Percentiles rank a stretch among this genome's conserved stretches.
phyloP scores from a whole-genome alignment of 495 filamentous ascomycete genomes.

The Parathielavia appendiculata region DNA sequence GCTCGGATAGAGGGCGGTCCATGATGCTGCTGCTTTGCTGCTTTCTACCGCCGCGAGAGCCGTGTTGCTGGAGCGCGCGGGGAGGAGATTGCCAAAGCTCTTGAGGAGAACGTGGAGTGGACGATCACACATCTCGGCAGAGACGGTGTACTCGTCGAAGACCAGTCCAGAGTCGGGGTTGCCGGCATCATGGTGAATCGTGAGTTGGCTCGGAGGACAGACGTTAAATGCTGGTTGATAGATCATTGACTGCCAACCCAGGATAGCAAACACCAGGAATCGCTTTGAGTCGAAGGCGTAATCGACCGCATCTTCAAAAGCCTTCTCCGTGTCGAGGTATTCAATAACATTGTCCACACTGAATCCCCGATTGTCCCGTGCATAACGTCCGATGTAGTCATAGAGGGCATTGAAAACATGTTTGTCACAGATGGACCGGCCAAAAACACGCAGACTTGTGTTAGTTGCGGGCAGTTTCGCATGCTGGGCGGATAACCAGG shows the following conservation, averaged over 20 bases:
- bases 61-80: constrained; percentile 1
- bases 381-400: background rate
- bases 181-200: background rate
- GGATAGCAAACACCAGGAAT: constrained; percentile 2
- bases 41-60: background rate
- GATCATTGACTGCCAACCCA: constrained; percentile 10
- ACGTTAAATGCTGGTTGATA: constrained; percentile 5
- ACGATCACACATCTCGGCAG: constrained; percentile 2
- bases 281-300: background rate
- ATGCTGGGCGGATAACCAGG: background rate
- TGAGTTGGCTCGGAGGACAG: background rate
- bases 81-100: constrained; percentile 11
- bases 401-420: background rate
- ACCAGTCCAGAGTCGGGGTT: constrained; percentile 3
- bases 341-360: constrained; percentile 2
- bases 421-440: background rate
- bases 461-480: background rate
- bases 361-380: constrained; percentile 1
- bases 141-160: background rate
- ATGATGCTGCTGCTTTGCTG: constrained; percentile 1
- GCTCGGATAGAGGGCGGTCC: background rate
- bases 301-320: background rate
- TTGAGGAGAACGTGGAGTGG: constrained; percentile 10
- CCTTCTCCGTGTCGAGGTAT: background rate
- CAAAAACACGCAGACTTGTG: background rate